These are phyloP conservation scores for Aspergillus heteromorphus DNA, from an alignment of 495 filamentous ascomycete species.

Conservation along the genomic window DNA sequence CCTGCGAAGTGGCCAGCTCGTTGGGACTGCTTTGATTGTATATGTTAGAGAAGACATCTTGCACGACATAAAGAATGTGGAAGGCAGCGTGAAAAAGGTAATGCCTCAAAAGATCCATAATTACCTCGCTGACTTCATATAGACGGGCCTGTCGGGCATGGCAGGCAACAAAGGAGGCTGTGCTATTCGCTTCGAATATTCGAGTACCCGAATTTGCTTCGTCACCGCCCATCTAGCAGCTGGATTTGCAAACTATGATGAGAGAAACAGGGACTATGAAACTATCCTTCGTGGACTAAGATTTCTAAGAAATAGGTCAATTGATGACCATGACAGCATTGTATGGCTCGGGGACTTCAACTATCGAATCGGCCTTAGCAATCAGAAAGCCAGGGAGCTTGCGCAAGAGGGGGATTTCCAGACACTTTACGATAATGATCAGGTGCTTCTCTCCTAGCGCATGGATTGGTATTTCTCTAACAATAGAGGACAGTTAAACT, in stretches of 20 bases:
- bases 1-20: constrained; percentile 86
- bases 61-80: constrained; percentile 85
- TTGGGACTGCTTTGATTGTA: constrained; percentile 86
- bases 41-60: constrained; percentile 77
- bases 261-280: constrained; percentile 85
- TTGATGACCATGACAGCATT: constrained; percentile 89
- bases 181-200: constrained; percentile 92
- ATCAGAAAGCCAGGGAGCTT: constrained; percentile 72
- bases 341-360: constrained; percentile 99
- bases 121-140: background rate
- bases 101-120: background rate
- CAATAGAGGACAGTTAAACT: constrained; percentile 60
- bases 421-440: constrained; percentile 86
- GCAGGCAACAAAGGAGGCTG: constrained; percentile 98
- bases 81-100: constrained; percentile 88
- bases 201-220: constrained; percentile 89
- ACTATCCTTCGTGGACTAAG: constrained; percentile 83
- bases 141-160: constrained; percentile 94
- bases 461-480: background rate
- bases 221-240: constrained; percentile 96
- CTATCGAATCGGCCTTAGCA: constrained; percentile 84
- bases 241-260: constrained; percentile 95
- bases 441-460: constrained; percentile 43
- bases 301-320: constrained; percentile 84
- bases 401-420: constrained; percentile 65